These are phyloP conservation scores for Phytophthora cactorum DNA, from an alignment of 352 stramenopile species.

Conservation along the genomic window DNA sequence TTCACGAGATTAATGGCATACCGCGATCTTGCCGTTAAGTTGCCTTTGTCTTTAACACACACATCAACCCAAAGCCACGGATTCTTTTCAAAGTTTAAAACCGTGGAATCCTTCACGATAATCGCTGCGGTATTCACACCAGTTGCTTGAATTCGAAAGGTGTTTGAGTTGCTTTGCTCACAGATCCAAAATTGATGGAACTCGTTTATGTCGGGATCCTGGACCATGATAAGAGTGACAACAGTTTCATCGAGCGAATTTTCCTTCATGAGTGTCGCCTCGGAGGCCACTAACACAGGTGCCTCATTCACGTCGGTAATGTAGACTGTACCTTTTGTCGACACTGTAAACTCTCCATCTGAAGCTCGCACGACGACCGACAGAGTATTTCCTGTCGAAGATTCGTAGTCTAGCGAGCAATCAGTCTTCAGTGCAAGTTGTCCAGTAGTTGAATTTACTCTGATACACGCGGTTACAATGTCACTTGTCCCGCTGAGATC, in stretches of 20 bases:
- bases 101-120: constrained; percentile 42
- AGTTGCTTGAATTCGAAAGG: constrained; percentile 40
- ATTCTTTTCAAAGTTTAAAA: constrained; percentile 49
- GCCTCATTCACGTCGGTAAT: constrained; percentile 57
- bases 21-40: constrained; percentile 27
- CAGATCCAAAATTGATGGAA: constrained; percentile 49
- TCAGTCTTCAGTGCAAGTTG: constrained; percentile 21
- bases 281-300: constrained; percentile 5
- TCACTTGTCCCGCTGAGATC: constrained; percentile 20
- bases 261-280: constrained; percentile 15
- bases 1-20: constrained; percentile 45
- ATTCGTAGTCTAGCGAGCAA: constrained; percentile 39
- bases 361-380: constrained; percentile 37
- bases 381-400: constrained; percentile 14
- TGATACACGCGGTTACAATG: constrained; percentile 10
- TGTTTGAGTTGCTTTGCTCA: constrained; percentile 41
- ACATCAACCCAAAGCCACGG: constrained; percentile 51
- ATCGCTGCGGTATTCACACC: constrained; percentile 23
- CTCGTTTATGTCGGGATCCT: constrained; percentile 49
- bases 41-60: constrained; percentile 51
- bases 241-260: constrained; percentile 18
- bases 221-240: constrained; percentile 35
- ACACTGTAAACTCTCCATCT: constrained; percentile 41
- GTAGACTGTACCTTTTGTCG: constrained; percentile 23
- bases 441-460: constrained; percentile 21